phyloP scores from a whole-genome alignment of 179 eudicot genomes.

The Heliamphora pulchella region DNA sequence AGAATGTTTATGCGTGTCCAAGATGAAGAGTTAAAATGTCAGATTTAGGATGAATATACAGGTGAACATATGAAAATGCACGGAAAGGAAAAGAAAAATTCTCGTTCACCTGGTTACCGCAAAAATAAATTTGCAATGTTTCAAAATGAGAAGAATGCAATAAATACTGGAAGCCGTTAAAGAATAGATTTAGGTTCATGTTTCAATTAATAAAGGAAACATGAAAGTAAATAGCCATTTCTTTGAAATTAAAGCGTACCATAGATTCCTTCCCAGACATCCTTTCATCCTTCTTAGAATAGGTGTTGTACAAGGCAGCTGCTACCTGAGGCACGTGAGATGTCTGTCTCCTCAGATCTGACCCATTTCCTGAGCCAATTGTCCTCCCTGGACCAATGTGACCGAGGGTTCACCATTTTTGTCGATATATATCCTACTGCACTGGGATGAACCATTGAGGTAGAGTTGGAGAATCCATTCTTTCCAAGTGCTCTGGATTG shows the following conservation, averaged over 20 bases:
- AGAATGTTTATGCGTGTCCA: slow-evolving; percentile 1
- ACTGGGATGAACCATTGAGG: slow-evolving; percentile 42
- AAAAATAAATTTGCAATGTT: no score
- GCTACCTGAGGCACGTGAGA: slow-evolving; percentile 26
- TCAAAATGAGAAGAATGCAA: no score
- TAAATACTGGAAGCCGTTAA: no score
- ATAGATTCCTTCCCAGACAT: slow-evolving; percentile 19
- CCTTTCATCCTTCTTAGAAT: slow-evolving; percentile 20
- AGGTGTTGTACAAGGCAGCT: slow-evolving; percentile 14
- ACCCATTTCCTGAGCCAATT: slow-evolving; percentile 20
- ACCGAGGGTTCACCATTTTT: slow-evolving; percentile 21
- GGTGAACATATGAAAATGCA: no score
- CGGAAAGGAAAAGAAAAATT: no score
- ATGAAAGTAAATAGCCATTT: no score
- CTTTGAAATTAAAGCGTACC: slow-evolving; percentile 18
- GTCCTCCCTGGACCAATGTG: slow-evolving; percentile 15
- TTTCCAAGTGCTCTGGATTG: slow-evolving; percentile 34
- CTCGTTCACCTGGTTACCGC: no score
- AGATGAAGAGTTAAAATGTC: not conserved
- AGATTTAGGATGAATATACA: no score
- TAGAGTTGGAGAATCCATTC: slow-evolving; percentile 40
- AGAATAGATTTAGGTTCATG: no score
- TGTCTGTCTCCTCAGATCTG: slow-evolving; percentile 25
- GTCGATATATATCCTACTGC: slow-evolving; percentile 25
- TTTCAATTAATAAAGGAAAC: no score